These are phyloP conservation scores for Aspergillus thermomutatus DNA, from an alignment of 2,329 filamentous ascomycete species.

Conservation along the genomic window DNA sequence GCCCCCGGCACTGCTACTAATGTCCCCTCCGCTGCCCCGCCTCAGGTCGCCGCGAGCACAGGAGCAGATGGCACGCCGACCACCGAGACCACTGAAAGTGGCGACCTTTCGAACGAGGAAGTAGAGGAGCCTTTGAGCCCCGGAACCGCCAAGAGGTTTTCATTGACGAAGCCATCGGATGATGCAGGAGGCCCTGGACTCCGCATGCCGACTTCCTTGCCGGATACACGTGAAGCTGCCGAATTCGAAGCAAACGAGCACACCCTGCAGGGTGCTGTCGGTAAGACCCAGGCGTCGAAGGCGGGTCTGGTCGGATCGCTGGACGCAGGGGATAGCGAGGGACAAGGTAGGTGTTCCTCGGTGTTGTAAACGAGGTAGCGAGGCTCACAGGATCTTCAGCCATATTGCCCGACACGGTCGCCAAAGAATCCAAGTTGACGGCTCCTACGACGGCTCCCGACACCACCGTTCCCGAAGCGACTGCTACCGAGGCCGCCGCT, in stretches of 20 bases:
- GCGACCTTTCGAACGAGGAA: constrained; percentile 2
- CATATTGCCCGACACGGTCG: constrained; percentile 18
- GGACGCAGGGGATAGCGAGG: constrained; percentile 14
- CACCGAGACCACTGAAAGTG: constrained; percentile 8
- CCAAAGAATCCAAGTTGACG: constrained; percentile 15
- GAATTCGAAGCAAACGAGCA: neutral
- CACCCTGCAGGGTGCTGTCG: constrained; percentile 16
- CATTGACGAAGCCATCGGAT: neutral
- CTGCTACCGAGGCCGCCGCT: constrained; percentile 16
- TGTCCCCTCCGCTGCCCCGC: constrained; percentile 7
- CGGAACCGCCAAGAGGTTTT: neutral
- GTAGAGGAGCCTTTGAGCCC: neutral
- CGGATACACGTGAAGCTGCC: neutral
- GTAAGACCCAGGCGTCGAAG: constrained; percentile 23
- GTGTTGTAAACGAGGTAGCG: neutral
- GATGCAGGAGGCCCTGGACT: neutral
- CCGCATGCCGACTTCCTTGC: neutral
- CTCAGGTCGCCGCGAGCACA: constrained; percentile 5
- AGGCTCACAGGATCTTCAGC: constrained; percentile 5
- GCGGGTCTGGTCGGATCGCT: constrained; percentile 13
- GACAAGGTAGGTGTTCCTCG: constrained; percentile 14
- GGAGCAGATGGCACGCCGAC: neutral
- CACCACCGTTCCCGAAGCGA: constrained; percentile 9
- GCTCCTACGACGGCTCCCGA: constrained; percentile 18
- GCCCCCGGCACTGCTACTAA: constrained; percentile 14